These are phyloP conservation scores for Davidsoniella eucalypti DNA, from an alignment of 2,329 filamentous ascomycete genomes.

Conservation along the genomic window DNA sequence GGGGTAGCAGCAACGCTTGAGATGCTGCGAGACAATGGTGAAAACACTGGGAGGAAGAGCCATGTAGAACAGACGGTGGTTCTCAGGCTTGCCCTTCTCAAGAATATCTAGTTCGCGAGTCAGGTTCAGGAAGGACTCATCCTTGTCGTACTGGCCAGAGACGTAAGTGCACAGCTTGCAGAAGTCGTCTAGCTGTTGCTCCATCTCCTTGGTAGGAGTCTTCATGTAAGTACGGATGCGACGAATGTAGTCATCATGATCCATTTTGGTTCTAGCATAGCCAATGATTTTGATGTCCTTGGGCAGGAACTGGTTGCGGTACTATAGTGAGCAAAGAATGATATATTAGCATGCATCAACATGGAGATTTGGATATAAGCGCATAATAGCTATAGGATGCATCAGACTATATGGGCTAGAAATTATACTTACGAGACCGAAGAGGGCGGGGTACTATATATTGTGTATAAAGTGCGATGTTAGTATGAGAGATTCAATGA, in stretches of 20 bases:
- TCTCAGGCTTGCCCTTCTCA: slow-evolving; percentile 67
- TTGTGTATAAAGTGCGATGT: neutral
- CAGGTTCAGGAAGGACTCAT: slow-evolving; percentile 79
- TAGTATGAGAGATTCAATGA: too few species aligned
- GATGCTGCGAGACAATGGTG: slow-evolving; percentile 89
- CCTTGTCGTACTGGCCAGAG: slow-evolving; percentile 94
- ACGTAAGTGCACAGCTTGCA: slow-evolving; percentile 78
- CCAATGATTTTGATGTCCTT: slow-evolving; percentile 94
- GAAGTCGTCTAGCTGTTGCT: slow-evolving; percentile 89
- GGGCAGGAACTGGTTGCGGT: slow-evolving; percentile 95
- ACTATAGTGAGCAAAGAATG: slow-evolving; percentile 35
- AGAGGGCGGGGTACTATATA: slow-evolving; percentile 81
- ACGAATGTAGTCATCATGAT: slow-evolving; percentile 85
- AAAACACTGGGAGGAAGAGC: slow-evolving; percentile 94
- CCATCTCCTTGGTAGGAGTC: slow-evolving; percentile 91
- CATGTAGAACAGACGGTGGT: slow-evolving; percentile 97
- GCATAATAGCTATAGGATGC: neutral
- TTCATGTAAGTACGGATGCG: slow-evolving; percentile 97
- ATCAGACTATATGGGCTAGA: neutral
- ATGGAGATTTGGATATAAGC: neutral
- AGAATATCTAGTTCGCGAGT: slow-evolving; percentile 73
- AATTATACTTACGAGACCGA: slow-evolving; percentile 66
- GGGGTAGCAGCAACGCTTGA: slow-evolving; percentile 96
- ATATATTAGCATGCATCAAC: neutral
- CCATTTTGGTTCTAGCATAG: slow-evolving; percentile 99